These are phyloP conservation scores for Xylariaceae sp. DNA, from an alignment of 2,329 filamentous ascomycete genomes.

Conservation along the genomic window DNA sequence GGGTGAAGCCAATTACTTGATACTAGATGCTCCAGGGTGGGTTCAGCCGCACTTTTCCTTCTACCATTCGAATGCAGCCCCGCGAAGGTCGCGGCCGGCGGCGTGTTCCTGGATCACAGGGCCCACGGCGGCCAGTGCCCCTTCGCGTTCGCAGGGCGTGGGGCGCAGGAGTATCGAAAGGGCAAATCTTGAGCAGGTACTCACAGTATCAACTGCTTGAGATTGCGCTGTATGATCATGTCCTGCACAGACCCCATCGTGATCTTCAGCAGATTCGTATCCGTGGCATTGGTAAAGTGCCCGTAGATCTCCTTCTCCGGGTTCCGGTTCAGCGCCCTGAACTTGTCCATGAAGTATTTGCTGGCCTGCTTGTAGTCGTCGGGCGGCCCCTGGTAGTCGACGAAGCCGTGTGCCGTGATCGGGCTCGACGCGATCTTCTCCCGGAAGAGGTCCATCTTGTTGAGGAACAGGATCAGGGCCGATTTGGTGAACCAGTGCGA, in stretches of 20 bases:
- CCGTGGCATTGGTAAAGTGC: constrained; percentile 55
- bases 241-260: constrained; percentile 83
- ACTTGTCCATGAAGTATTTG: constrained; percentile 78
- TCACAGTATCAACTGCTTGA: constrained; percentile 70
- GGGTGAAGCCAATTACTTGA: too few relatives aligned
- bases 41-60: constrained; percentile 22
- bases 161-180: constrained; percentile 6
- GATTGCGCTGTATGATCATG: constrained; percentile 79
- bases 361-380: constrained; percentile 67
- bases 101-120: too few relatives aligned
- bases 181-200: constrained; percentile 21
- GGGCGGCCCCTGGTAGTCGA: constrained; percentile 66
- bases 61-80: constrained; percentile 7
- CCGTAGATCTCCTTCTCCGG: constrained; percentile 57
- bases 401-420: constrained; percentile 66
- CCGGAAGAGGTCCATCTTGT: constrained; percentile 82
- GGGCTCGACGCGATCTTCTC: constrained; percentile 65
- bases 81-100: too few relatives aligned
- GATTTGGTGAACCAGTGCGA: constrained; percentile 81
- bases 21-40: constrained; percentile 25
- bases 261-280: constrained; percentile 72
- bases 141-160: constrained; percentile 12
- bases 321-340: constrained; percentile 66
- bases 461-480: constrained; percentile 75
- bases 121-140: too few relatives aligned